These are phyloP conservation scores for Gymnopilus junonius DNA, from an alignment of 768 basidiomycete genomes.

Conservation along the genomic window DNA sequence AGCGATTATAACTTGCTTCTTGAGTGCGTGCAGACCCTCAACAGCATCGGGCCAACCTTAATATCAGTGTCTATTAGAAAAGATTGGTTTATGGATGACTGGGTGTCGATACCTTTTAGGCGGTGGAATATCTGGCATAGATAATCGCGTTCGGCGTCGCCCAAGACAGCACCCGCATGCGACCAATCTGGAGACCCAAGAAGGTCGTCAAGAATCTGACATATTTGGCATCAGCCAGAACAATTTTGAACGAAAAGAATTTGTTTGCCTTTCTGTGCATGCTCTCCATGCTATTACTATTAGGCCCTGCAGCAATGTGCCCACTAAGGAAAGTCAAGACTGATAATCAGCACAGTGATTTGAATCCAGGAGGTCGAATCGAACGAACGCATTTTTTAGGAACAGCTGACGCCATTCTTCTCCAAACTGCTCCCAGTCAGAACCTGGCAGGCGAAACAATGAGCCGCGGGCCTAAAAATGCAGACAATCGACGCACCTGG, in stretches of 20 bases:
- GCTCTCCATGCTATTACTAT: constrained; percentile 54
- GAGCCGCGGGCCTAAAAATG: neutral
- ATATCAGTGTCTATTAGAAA: neutral
- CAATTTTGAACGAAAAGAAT: neutral
- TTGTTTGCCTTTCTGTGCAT: constrained; percentile 55
- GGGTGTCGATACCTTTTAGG: constrained; percentile 40
- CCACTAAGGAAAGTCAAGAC: constrained; percentile 19
- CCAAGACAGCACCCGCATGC: constrained; percentile 46
- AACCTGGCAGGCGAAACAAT: neutral
- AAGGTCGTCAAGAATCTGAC: constrained; percentile 60
- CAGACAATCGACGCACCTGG: neutral
- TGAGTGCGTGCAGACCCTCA: constrained; percentile 52
- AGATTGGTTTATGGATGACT: neutral
- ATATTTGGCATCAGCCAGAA: neutral
- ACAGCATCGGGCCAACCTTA: constrained; percentile 63
- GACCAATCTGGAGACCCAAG: constrained; percentile 54
- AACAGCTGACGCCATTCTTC: constrained; percentile 62
- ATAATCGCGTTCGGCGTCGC: constrained; percentile 43
- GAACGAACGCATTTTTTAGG: constrained; percentile 42
- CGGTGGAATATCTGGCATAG: constrained; percentile 63
- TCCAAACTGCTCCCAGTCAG: constrained; percentile 53
- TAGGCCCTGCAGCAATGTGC: constrained; percentile 50
- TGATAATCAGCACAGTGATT: neutral
- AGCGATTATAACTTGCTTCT: constrained; percentile 52
- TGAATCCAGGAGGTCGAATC: neutral